Evolutionary conservation across 2,329 filamentous ascomycete genomes (phyloP).

Genomic region (Ophiostoma fasciatum): DNA sequence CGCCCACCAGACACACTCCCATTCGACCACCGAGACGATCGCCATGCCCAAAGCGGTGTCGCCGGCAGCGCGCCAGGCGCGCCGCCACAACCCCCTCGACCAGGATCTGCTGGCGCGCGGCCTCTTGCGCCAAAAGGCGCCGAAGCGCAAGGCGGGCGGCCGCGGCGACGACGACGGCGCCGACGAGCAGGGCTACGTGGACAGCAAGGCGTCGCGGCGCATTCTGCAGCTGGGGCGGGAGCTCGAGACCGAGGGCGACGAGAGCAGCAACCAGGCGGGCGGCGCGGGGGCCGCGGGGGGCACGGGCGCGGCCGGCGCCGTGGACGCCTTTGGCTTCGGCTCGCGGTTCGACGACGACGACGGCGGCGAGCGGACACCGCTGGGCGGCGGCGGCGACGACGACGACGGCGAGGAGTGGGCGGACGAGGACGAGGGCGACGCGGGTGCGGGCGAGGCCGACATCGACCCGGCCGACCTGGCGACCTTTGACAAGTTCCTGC

Average conservation of each 20-base stretch:
- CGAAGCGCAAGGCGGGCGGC: constrained; percentile 50
- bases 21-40: background rate
- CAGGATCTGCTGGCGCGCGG: constrained; percentile 66
- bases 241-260: constrained; percentile 61
- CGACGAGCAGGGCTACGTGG: constrained; percentile 58
- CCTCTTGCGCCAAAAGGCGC: constrained; percentile 57
- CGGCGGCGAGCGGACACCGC: constrained; percentile 28
- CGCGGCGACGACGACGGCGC: constrained; percentile 44
- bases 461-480: constrained; percentile 81
- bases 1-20: background rate
- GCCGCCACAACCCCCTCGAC: constrained; percentile 80
- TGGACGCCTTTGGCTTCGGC: constrained; percentile 67
- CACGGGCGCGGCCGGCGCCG: constrained; percentile 26
- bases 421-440: constrained; percentile 65
- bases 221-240: constrained; percentile 86
- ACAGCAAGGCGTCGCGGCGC: constrained; percentile 74
- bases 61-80: constrained; percentile 40
- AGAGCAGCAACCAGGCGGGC: constrained; percentile 1
- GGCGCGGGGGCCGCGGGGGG: constrained; percentile 29
- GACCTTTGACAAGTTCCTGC: constrained; percentile 82
- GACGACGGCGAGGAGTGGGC: constrained; percentile 57
- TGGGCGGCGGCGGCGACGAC: constrained; percentile 30
- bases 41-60: constrained; percentile 70
- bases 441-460: constrained; percentile 67
- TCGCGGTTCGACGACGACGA: constrained; percentile 54